Evolutionary conservation across 164 flowering plant species (phyloP).

Genomic region (Malania oleifera): DNA sequence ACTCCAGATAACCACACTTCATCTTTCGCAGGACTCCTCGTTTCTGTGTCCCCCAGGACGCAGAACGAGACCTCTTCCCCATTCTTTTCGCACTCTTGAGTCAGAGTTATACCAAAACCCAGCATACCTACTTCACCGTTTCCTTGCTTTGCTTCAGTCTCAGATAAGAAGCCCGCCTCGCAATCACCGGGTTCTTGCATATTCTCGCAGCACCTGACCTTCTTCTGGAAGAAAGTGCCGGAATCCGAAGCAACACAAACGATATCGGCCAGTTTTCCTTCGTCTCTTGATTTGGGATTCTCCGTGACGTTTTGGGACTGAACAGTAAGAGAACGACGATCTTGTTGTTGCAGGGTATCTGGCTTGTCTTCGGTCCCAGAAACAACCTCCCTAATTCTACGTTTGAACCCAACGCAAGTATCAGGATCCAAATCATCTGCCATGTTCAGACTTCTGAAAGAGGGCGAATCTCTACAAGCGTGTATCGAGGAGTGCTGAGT

Average conservation of each 20-base stretch:
- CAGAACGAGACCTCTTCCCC: neutral
- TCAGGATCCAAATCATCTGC: neutral
- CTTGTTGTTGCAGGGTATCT: neutral
- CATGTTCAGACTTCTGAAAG: neutral
- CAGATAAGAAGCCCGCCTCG: neutral
- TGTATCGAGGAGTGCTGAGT: too few species aligned
- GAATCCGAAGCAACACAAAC: neutral
- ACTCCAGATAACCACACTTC: neutral
- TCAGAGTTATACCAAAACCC: too few species aligned
- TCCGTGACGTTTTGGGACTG: neutral
- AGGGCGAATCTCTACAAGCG: too few species aligned
- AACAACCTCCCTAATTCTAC: neutral
- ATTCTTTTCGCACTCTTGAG: too few species aligned
- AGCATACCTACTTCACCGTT: too few species aligned
- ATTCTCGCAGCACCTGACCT: neutral
- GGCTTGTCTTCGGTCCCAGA: neutral
- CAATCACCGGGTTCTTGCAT: neutral
- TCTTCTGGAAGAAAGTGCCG: neutral
- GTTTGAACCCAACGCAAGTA: neutral
- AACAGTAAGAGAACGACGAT: neutral
- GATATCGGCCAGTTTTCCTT: neutral
- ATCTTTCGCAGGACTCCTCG: neutral
- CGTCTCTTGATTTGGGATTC: neutral
- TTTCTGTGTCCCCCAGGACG: neutral
- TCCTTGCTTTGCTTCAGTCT: neutral